phyloP scores from a whole-genome alignment of 441 rosid species.

The Bocquillonia castaneifolia region DNA sequence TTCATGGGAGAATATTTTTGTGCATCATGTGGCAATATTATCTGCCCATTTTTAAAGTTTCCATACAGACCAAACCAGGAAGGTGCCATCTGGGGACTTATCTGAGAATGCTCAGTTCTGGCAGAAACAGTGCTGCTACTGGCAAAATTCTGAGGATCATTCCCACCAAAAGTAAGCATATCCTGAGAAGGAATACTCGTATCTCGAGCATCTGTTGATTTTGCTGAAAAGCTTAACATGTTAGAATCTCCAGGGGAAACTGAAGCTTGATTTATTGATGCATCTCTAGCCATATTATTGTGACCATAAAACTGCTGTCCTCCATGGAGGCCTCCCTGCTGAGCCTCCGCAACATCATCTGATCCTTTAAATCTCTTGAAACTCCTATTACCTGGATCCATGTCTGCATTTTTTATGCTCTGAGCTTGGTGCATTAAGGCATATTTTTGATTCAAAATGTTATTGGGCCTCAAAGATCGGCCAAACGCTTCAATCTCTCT shows the following conservation, averaged over 20 bases:
- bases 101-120: constrained; percentile 44
- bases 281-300: constrained; percentile 28
- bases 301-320: constrained; percentile 31
- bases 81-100: constrained; percentile 70
- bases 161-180: constrained; percentile 29
- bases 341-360: constrained; percentile 32
- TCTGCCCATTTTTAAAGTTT: constrained; percentile 57
- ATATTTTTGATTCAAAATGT: constrained; percentile 34
- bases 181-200: constrained; percentile 34
- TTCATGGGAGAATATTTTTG: constrained; percentile 34
- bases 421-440: constrained; percentile 46
- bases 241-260: constrained; percentile 39
- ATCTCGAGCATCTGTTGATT: constrained; percentile 28
- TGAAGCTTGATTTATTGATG: constrained; percentile 19
- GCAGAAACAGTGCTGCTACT: constrained; percentile 30
- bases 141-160: constrained; percentile 33
- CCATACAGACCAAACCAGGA: constrained; percentile 76
- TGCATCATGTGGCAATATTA: constrained; percentile 40
- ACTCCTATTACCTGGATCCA: constrained; percentile 42
- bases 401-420: constrained; percentile 43
- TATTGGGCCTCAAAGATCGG: constrained; percentile 42
- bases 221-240: constrained; percentile 33
- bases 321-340: constrained; percentile 25
- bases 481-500: constrained; percentile 52
- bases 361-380: constrained; percentile 46